A percentile compares a stretch with the other conserved stretches of the same genome.
Evolutionary conservation across 2,329 filamentous ascomycete genomes (phyloP).

Genomic region (Cladophialophora exuberans): DNA sequence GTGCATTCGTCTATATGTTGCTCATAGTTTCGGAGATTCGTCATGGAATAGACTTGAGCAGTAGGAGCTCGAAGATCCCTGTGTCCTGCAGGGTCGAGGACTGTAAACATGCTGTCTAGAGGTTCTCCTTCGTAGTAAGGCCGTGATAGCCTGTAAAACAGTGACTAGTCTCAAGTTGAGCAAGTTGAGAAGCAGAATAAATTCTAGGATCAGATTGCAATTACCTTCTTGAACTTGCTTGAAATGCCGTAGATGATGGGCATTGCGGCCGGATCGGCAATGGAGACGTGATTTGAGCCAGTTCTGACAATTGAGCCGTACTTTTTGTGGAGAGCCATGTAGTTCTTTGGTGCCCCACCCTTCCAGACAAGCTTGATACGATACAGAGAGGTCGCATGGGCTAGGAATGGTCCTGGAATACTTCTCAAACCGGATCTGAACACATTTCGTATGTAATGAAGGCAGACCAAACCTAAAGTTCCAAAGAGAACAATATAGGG

Average conservation of each 20-base stretch:
- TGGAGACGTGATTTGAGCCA: background rate
- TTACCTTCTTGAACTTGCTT: constrained; percentile 13
- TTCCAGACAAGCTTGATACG: background rate
- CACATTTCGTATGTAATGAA: background rate
- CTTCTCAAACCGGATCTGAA: constrained; percentile 3
- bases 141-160: too few relatives aligned
- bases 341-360: constrained; percentile 1
- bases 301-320: constrained; percentile 5
- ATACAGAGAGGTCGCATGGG: constrained; percentile 1
- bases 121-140: too few relatives aligned
- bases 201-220: background rate
- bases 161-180: too few relatives aligned
- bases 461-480: too few relatives aligned
- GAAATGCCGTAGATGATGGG: constrained; percentile 8
- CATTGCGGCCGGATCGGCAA: constrained; percentile 1
- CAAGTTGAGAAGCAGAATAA: too few relatives aligned
- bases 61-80: constrained; percentile 6
- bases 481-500: too few relatives aligned
- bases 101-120: constrained; percentile 10
- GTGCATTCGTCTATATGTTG: constrained; percentile 10
- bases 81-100: background rate
- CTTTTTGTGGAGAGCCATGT: background rate
- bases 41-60: constrained; percentile 9
- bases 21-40: constrained; percentile 9
- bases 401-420: constrained; percentile 2